Percentiles rank a stretch among this genome's conserved stretches.
phyloP scores from a whole-genome alignment of 164 flowering plant genomes.

The Vitis rupestris region DNA sequence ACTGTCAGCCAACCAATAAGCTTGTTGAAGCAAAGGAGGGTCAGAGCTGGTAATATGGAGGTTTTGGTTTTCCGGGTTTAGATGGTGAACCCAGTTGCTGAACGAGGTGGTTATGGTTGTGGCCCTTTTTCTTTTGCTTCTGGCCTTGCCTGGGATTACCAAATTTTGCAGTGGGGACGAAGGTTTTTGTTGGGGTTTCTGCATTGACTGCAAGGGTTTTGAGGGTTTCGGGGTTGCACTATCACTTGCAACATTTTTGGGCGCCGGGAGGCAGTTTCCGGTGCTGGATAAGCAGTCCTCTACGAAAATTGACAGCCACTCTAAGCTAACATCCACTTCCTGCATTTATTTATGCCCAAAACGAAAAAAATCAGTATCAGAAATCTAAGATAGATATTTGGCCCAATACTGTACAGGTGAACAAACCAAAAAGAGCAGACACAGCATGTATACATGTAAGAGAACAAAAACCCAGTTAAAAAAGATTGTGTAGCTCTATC shows the following conservation, averaged over 20 bases:
- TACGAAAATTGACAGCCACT: slow-evolving; percentile 58
- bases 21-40: slow-evolving; percentile 56
- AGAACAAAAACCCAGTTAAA: background rate
- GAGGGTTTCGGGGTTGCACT: slow-evolving; percentile 2
- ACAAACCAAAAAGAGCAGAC: too few relatives aligned
- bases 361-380: background rate
- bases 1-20: slow-evolving; percentile 64
- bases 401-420: too few relatives aligned
- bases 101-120: slow-evolving; percentile 15
- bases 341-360: slow-evolving; percentile 16
- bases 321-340: slow-evolving; percentile 53
- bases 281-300: slow-evolving; percentile 58
- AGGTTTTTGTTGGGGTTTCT: slow-evolving; percentile 16
- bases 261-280: slow-evolving; percentile 33
- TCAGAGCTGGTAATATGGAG: slow-evolving; percentile 23
- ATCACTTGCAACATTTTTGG: slow-evolving; percentile 7
- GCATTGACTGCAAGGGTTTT: slow-evolving; percentile 9
- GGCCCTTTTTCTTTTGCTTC: slow-evolving; percentile 52
- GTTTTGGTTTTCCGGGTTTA: slow-evolving; percentile 17
- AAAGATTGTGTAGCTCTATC: background rate
- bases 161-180: slow-evolving; percentile 22
- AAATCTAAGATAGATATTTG: background rate
- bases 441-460: too few relatives aligned
- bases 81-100: slow-evolving; percentile 18
- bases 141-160: slow-evolving; percentile 40